Percentiles rank a stretch among this genome's conserved stretches.
Conservation (phyloP, 2,329 filamentous ascomycete species). For the Leptographium radiaticola region DNA sequence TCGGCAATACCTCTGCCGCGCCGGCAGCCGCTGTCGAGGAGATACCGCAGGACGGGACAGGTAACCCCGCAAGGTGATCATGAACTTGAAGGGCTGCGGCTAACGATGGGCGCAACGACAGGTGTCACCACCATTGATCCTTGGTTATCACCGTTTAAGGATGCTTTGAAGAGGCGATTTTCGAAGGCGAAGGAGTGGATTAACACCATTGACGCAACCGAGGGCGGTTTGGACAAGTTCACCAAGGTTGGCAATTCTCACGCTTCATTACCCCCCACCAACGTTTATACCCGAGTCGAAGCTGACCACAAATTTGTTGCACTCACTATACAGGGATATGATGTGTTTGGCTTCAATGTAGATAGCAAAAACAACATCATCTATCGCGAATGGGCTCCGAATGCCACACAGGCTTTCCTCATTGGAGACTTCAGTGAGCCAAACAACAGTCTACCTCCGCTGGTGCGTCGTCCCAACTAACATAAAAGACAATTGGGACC, state of each 20-base stretch:
- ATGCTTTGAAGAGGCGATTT: constrained; percentile 63
- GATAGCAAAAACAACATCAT: constrained; percentile 69
- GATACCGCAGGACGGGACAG: constrained; percentile 11
- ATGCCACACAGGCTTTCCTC: constrained; percentile 70
- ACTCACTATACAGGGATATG: constrained; percentile 50
- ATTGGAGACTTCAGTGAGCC: constrained; percentile 85
- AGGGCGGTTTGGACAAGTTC: constrained; percentile 88
- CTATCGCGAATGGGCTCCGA: constrained; percentile 95
- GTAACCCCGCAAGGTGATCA: constrained; percentile 3
- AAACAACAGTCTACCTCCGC: not conserved
- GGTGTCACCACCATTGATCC: constrained; percentile 82
- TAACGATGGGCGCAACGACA: constrained; percentile 20
- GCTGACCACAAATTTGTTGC: not conserved
- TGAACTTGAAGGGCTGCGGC: not conserved
- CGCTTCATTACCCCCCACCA: not conserved
- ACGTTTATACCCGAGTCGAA: not conserved
- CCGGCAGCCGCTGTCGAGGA: constrained; percentile 1
- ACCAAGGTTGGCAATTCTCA: constrained; percentile 47
- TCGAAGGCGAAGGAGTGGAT: constrained; percentile 77
- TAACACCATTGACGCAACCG: constrained; percentile 63
- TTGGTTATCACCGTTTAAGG: constrained; percentile 76
- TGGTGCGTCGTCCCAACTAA: not conserved
- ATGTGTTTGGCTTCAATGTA: constrained; percentile 77
- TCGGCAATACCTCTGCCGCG: not conserved
- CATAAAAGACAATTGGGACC: constrained; percentile 66